Base-by-base conservation (phyloP, 2,329 filamentous ascomycete species). In the Talaromyces verruculosus region DNA sequence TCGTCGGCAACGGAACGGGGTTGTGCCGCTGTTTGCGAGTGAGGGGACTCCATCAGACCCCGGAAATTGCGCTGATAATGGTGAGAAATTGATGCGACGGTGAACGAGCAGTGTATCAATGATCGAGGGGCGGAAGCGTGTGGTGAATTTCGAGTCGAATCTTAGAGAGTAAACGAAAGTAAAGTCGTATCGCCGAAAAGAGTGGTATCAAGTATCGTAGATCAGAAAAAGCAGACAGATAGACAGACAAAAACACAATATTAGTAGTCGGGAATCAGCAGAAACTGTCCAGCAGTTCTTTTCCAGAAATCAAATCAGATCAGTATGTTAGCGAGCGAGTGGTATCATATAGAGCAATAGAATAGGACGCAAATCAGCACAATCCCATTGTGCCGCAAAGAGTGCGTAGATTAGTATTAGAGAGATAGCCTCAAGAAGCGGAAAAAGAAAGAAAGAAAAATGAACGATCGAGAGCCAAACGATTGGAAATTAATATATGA, bases 221-320 rank as follows among this genome's bases (percentile, higher is more conserved):
- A 57, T 57, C 17, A 37, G n/a, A 37, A 37, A 57, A 37, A 57
- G 19, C 53, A 22, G 33, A 53, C 15, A 51, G 15, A 51, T 11
- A 51, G 13, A 19, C n/a, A 35, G 22, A 51, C 10, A 51, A 30
- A 37, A 45, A 51, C 22, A 55, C 30, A 39, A 8, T 57, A 57
- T 57, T 57, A 57, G 53, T 57, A 57, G 33, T 57, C 10, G 6
- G 1, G 7, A 25, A 22, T 37, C 30, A 37, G 51, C 53, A 57
- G n/a, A 55, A 37, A 57, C 53, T 17, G 53, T 57, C 53, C 53
- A 57, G 53, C 53, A 57, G 53, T 37, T 37, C 53, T 57, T 37
- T 37, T 37, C 8, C 51, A 55, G 51, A 25, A 39, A 25, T 35
- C 28, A 25, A 25, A 57, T 15, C n/a, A 37, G 33, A 57, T 25